A percentile compares a stretch with the other conserved stretches of the same genome.
Conservation (phyloP, 2,329 filamentous ascomycete species). For the Phaeoacremonium minimum region DNA sequence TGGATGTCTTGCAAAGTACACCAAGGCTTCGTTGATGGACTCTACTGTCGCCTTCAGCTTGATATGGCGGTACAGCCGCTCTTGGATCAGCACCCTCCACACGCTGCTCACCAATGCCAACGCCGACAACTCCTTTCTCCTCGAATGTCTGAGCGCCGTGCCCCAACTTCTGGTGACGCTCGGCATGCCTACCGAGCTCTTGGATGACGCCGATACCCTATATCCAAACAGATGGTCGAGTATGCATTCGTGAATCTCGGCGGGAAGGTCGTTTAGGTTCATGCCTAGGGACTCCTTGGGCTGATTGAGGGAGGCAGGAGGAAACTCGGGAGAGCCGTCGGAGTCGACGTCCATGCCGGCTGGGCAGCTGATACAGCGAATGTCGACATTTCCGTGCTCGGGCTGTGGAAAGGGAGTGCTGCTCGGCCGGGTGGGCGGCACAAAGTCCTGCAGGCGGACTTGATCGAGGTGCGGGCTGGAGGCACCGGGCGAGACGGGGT, state of each 20-base stretch:
- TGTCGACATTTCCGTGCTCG: conserved; percentile 40
- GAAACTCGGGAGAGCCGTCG: conserved; percentile 13
- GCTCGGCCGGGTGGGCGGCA: conserved; percentile 49
- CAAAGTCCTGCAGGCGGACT: conserved; percentile 39
- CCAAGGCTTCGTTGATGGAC: conserved; percentile 54
- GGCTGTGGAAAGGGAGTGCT: conserved; percentile 57
- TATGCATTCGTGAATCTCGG: conserved; percentile 69
- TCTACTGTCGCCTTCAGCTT: conserved; percentile 68
- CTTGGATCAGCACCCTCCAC: conserved; percentile 68
- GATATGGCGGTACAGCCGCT: conserved; percentile 70
- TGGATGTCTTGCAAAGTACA: conserved; percentile 54
- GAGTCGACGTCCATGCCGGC: conserved; percentile 21
- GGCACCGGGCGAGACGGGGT: conserved; percentile 49
- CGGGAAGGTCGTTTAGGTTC: conserved; percentile 53
- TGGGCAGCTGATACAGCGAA: conserved; percentile 35
- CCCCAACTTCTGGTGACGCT: conserved; percentile 56
- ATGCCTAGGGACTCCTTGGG: conserved; percentile 12
- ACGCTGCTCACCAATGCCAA: conserved; percentile 56
- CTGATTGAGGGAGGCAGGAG: conserved; percentile 7
- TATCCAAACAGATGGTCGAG: conserved; percentile 69
- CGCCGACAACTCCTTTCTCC: conserved; percentile 62
- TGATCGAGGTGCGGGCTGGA: conserved; percentile 47
- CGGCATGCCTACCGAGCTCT: conserved; percentile 49
- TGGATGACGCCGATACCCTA: conserved; percentile 56
- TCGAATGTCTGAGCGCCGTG: conserved; percentile 61